Percentiles rank a stretch among this genome's conserved stretches.
These are phyloP conservation scores for Ogataea naganishii DNA, from an alignment of 805 yeast species.

Conservation along the genomic window DNA sequence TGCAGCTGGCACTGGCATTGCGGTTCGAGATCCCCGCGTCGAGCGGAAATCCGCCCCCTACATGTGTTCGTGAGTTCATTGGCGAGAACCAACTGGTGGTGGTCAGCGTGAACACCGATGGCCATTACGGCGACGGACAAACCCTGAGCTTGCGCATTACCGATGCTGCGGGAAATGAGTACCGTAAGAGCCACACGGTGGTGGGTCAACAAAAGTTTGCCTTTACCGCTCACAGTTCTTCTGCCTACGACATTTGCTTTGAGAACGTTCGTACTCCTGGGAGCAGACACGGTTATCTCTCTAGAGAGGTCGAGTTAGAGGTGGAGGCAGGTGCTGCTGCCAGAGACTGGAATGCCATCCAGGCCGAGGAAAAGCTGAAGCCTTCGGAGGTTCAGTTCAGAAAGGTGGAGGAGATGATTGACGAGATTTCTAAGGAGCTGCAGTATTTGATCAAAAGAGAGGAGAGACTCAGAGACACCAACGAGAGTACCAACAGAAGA, in stretches of 20 bases:
- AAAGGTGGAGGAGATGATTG: constrained; percentile 76
- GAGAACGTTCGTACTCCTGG: constrained; percentile 46
- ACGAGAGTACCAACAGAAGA: constrained; percentile 91
- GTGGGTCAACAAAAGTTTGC: constrained; percentile 67
- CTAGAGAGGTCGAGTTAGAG: constrained; percentile 78
- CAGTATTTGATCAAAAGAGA: constrained; percentile 83
- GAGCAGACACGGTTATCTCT: constrained; percentile 32
- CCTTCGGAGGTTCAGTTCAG: constrained; percentile 89
- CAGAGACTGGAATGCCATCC: constrained; percentile 94
- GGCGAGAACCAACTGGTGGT: constrained; percentile 81
- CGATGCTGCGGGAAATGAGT: constrained; percentile 81
- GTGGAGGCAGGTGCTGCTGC: constrained; percentile 95
- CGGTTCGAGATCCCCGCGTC: constrained; percentile 25
- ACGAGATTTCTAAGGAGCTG: constrained; percentile 72
- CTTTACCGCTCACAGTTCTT: constrained; percentile 74
- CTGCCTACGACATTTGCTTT: constrained; percentile 89
- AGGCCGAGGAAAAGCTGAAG: constrained; percentile 85
- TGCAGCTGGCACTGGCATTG: constrained; percentile 11
- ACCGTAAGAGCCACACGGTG: constrained; percentile 68
- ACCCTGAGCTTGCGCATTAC: constrained; percentile 53
- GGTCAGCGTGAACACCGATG: constrained; percentile 67
- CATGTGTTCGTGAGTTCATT: constrained; percentile 90
- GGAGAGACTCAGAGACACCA: constrained; percentile 89
- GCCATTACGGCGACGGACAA: constrained; percentile 84
- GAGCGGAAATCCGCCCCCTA: constrained; percentile 32